Conservation (phyloP, 148 eudicot species). For the Amaranthus hypochondriacus region DNA sequence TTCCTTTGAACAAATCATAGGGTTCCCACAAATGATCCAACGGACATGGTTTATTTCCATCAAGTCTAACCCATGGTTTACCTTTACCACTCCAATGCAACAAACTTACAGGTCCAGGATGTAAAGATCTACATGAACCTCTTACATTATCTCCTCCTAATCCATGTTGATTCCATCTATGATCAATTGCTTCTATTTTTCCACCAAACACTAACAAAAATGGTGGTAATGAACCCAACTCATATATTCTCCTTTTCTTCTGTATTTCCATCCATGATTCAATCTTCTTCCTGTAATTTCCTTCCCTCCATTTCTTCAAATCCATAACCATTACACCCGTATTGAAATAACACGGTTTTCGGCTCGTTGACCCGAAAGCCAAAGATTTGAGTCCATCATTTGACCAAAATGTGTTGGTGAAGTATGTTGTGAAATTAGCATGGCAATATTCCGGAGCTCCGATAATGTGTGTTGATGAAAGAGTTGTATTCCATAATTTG, state of each 20-base stretch:
- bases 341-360: constrained; percentile 20
- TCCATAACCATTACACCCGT: constrained; percentile 88
- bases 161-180: too few species aligned
- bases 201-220: constrained; percentile 63
- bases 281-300: constrained; percentile 40
- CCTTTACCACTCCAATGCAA: constrained; percentile 81
- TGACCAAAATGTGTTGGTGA: constrained; percentile 41
- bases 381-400: constrained; percentile 32
- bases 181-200: constrained; percentile 41
- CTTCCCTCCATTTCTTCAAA: constrained; percentile 40
- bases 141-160: constrained; percentile 41
- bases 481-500: constrained; percentile 47
- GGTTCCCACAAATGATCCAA: constrained; percentile 75
- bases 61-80: constrained; percentile 74
- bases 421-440: constrained; percentile 46
- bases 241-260: constrained; percentile 57
- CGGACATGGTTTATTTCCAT: constrained; percentile 53
- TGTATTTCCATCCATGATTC: constrained; percentile 79
- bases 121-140: constrained; percentile 58
- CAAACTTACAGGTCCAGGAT: constrained; percentile 76
- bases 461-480: constrained; percentile 31
- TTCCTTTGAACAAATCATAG: constrained; percentile 51
- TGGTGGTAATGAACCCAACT: constrained; percentile 65
- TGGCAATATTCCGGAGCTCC: constrained; percentile 75
- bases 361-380: constrained; percentile 24